These are phyloP conservation scores for Diutina catenulata DNA, from an alignment of 1,139 yeast genomes.

Conservation along the genomic window DNA sequence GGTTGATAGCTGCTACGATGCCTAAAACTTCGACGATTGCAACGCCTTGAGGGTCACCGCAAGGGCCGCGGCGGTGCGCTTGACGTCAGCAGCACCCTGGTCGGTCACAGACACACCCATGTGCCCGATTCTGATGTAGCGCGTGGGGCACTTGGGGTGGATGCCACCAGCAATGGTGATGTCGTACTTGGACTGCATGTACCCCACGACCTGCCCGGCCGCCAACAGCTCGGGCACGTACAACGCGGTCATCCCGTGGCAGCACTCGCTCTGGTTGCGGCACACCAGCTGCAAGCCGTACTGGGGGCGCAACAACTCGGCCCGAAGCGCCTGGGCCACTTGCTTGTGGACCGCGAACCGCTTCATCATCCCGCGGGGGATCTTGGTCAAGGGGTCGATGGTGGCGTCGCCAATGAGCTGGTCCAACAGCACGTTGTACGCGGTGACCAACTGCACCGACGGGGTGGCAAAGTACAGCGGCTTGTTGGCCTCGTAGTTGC, in stretches of 20 bases:
- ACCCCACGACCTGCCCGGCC: conserved; percentile 3
- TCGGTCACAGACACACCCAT: conserved; percentile 6
- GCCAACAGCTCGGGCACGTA: conserved; percentile 4
- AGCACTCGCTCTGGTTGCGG: neutral
- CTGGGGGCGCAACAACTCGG: neutral
- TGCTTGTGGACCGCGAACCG: conserved; percentile 3
- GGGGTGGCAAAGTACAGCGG: conserved; percentile 7
- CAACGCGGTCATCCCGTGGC: conserved; percentile 7
- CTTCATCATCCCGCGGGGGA: neutral
- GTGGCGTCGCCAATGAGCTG: conserved; percentile 2
- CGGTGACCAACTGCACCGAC: conserved; percentile 6
- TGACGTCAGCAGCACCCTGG: conserved; percentile 4
- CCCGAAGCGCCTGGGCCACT: neutral
- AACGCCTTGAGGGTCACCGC: neutral
- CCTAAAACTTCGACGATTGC: neutral
- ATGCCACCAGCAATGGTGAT: conserved; percentile 6
- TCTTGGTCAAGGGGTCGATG: neutral
- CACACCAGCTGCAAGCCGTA: neutral
- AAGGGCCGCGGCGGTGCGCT: conserved; percentile 5
- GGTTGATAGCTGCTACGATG: no score
- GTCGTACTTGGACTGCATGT: neutral
- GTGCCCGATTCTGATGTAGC: conserved; percentile 7
- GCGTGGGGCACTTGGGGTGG: conserved; percentile 4
- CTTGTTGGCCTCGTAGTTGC: conserved; percentile 5
- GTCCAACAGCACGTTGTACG: conserved; percentile 4